phyloP scores from a whole-genome alignment of 2,329 filamentous ascomycete genomes.

The Chaetoscypha palmicola region DNA sequence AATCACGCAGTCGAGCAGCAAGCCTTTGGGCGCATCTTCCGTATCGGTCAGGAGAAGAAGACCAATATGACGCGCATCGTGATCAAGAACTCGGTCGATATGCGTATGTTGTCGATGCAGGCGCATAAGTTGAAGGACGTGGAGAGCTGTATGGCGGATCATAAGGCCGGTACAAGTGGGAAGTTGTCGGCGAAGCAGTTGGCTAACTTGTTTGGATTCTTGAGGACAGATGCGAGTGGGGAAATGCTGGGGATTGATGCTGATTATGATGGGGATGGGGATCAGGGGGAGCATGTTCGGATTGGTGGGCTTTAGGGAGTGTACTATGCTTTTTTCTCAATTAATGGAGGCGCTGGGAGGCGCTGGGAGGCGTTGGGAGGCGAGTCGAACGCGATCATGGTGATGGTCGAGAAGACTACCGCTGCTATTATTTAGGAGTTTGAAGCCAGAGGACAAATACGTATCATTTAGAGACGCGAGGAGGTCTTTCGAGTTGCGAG shows the following conservation, averaged over 20 bases:
- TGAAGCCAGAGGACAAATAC: too few relatives aligned
- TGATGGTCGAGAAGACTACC: too few relatives aligned
- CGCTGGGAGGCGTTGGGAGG: too few relatives aligned
- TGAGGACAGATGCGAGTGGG: slow-evolving; percentile 34
- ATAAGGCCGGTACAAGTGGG: slow-evolving; percentile 14
- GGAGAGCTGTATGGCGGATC: slow-evolving; percentile 26
- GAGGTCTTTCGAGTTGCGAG: too few relatives aligned
- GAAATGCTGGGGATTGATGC: slow-evolving; percentile 19
- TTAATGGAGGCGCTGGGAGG: too few relatives aligned
- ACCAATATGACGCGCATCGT: slow-evolving; percentile 54
- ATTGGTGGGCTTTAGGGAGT: too few relatives aligned
- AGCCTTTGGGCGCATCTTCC: slow-evolving; percentile 51
- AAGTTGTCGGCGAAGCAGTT: slow-evolving; percentile 32
- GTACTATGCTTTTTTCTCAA: too few relatives aligned
- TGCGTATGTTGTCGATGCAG: slow-evolving; percentile 49
- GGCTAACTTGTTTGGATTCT: slow-evolving; percentile 39
- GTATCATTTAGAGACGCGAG: too few relatives aligned
- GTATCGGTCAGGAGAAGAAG: slow-evolving; percentile 56
- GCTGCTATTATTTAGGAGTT: too few relatives aligned
- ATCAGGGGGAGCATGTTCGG: too few relatives aligned
- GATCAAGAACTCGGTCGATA: slow-evolving; percentile 50
- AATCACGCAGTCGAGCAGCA: slow-evolving; percentile 48
- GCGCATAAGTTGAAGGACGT: slow-evolving; percentile 44
- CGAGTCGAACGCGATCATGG: too few relatives aligned
- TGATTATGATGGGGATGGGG: slow-evolving; percentile 26